Base-by-base conservation (phyloP, 371 early-diverging fungal species). In the Rhizopus sp. region DNA sequence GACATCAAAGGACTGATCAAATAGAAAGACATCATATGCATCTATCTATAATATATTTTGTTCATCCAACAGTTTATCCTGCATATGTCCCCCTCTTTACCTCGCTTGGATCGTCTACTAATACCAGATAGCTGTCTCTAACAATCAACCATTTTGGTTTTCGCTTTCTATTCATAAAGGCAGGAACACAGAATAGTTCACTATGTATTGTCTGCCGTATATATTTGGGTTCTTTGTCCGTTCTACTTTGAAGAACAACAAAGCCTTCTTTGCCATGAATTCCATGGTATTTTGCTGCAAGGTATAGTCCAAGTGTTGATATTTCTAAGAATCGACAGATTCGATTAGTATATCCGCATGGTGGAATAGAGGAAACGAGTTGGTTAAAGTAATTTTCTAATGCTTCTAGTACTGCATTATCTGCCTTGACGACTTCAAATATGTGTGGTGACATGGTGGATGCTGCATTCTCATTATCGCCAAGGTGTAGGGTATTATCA, bases 251-350 rank as follows among this genome's bases (percentile, higher is more conserved):
- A n/a, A 70, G 64, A 1, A 59, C 75, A 50, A 82, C 53, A 55
- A 69, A 77, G 8, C 82, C 82, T 62, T 87, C 87, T 57, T 85
- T 86, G 16, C 84, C 84, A 69, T 87, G 85, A 58, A 73, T 71
- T 0, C 78, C 75, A 10, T 78, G 78, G 32, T 72, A 69, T 30
- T 59, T 56, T 4, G 81, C 71, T 15, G 83, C 68, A 5, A 75
- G 50, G 0, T 57, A 45, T 3, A 75, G 17, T 0, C 75, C 75
- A 31, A 84, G 66, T 3, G 74, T 57, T 51, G 86, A 85, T 31
- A 87, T 72, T 59, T 86, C 84, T 31, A 87, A 50, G 50, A 87
- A 87, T 29, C 73, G 79, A 53, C 82, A 84, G 5, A 87, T 32
- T 58, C 84, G 29, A 42, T 75, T 75, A 23, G 56, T 62, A 42